Conservation (phyloP, 2,329 filamentous ascomycete species). For the Penicillium brevicompactum region DNA sequence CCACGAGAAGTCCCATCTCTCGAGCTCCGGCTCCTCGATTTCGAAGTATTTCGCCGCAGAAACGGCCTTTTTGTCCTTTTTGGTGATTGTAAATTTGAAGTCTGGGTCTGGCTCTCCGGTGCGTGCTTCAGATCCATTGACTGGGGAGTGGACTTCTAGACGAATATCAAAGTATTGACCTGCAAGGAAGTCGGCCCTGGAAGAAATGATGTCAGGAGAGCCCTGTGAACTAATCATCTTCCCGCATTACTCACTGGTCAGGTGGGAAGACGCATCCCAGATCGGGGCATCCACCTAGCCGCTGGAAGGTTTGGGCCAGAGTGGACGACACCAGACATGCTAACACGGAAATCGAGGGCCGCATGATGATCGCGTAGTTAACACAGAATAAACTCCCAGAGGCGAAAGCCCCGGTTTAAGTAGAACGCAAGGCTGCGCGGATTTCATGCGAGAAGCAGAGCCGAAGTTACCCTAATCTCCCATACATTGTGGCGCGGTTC, state of each 20-base stretch:
- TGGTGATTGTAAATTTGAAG: constrained; percentile 72
- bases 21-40: constrained; percentile 69
- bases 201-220: neutral
- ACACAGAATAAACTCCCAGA: neutral
- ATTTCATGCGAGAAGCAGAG: neutral
- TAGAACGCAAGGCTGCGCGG: neutral
- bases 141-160: constrained; percentile 77
- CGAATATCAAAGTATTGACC: constrained; percentile 84
- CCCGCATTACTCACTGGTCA: constrained; percentile 50
- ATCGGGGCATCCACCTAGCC: constrained; percentile 58
- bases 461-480: neutral
- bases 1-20: constrained; percentile 83
- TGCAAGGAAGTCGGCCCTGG: constrained; percentile 74
- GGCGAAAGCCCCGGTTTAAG: neutral
- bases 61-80: constrained; percentile 58
- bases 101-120: constrained; percentile 70
- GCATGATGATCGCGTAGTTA: constrained; percentile 23
- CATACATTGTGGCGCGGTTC: neutral
- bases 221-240: neutral
- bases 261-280: constrained; percentile 61
- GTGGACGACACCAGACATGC: constrained; percentile 29
- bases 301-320: constrained; percentile 57
- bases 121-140: constrained; percentile 80
- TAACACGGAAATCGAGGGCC: constrained; percentile 23
- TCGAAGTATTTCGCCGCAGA: constrained; percentile 68